A percentile compares a stretch with the other conserved stretches of the same genome.
Conservation (phyloP, 1,284 basidiomycete species). For the Gymnopus androsaceus region DNA sequence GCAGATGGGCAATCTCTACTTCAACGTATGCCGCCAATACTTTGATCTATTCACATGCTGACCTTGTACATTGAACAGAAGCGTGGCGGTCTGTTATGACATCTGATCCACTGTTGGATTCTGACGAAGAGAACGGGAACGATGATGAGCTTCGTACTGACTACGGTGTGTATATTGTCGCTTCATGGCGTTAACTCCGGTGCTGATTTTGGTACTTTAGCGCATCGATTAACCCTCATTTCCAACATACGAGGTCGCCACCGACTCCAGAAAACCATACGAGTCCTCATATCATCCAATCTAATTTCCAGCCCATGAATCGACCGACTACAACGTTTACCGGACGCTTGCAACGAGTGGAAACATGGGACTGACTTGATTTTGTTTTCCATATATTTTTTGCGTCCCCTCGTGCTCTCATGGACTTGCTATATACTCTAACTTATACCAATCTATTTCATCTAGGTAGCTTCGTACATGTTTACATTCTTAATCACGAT, state of each 20-base stretch:
- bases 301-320: background rate
- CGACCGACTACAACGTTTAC: constrained; percentile 7
- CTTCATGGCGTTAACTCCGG: background rate
- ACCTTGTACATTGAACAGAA: constrained; percentile 42
- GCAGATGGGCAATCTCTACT: constrained; percentile 43
- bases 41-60: background rate
- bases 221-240: constrained; percentile 51
- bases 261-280: constrained; percentile 38
- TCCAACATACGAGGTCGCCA: constrained; percentile 43
- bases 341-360: constrained; percentile 39
- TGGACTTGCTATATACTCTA: background rate
- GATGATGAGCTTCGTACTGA: constrained; percentile 58
- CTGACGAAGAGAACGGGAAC: constrained; percentile 69
- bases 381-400: background rate
- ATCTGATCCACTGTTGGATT: constrained; percentile 67
- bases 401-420: background rate
- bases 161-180: constrained; percentile 50
- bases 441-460: constrained; percentile 4
- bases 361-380: constrained; percentile 37
- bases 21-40: constrained; percentile 35
- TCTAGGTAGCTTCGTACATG: background rate
- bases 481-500: background rate
- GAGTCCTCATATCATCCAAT: constrained; percentile 4
- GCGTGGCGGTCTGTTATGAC: constrained; percentile 68
- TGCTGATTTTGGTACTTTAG: constrained; percentile 31